Base-by-base conservation (phyloP, 2,329 filamentous ascomycete genomes). In the Alternaria atra region DNA sequence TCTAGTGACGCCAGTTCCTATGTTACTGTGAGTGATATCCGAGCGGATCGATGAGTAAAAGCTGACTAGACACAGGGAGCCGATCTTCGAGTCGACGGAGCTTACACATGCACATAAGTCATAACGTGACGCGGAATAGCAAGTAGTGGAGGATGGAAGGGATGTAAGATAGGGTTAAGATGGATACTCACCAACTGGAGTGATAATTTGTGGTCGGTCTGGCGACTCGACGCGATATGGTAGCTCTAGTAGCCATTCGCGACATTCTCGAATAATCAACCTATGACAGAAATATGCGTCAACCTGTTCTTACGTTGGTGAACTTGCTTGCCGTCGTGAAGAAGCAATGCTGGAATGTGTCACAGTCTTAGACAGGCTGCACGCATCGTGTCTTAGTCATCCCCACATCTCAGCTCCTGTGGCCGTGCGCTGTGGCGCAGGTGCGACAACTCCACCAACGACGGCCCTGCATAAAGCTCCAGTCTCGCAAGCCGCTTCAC, bases 11-110 rank as follows among this genome's bases (percentile, higher is more conserved):
- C 93, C 3, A 79, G 77, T 64, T 62, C 68, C 58, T 80, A 80
- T 51, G 77, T 80, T 12, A 80, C 76, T 17, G 74, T 75, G 63
- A 60, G 63, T 63, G 9, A 13, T 46, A 5, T 15, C 23, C 15
- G 25, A 5, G 25, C 40, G 15, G 42, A 13, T 17, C 23, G 20
- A 15, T 43, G 40, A 37, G 44, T 37, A 23, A 20, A 8, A 27
- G 81, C 82, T 75, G 50, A 76, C 58, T 15, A 37, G 20, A 7
- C 29, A 12, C 34, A 77, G 39, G 89, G 92, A 4, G 90, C 91
- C 1, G 91, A 95, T 69, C 83, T 95, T 68, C 86, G 92, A 29
- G 92, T 96, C 37, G 93, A 96, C 70, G 93, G 93, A 61, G 92
- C 92, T n/a, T 96, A 94, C 81, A 93, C 91, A n/a, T 82, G 92